A percentile compares a stretch with the other conserved stretches of the same genome.
These are phyloP conservation scores for Zarea fungicola DNA, from an alignment of 2,329 filamentous ascomycete genomes.

Conservation along the genomic window DNA sequence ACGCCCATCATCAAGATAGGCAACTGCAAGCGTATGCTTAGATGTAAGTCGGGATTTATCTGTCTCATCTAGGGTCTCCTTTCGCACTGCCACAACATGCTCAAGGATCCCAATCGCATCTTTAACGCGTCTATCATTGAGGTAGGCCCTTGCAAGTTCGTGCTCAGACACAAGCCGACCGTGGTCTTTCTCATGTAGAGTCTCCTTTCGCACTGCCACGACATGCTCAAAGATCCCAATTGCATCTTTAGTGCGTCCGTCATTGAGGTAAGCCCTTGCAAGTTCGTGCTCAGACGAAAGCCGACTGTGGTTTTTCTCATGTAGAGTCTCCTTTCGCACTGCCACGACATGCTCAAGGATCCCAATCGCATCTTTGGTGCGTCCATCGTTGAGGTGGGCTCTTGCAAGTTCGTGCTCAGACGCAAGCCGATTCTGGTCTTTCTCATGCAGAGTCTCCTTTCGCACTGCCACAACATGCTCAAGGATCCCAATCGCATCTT, in stretches of 20 bases:
- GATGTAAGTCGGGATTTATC: neutral
- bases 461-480: neutral
- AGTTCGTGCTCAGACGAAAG: slow-evolving; percentile 2
- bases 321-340: neutral
- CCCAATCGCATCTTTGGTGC: neutral
- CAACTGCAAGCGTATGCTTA: neutral
- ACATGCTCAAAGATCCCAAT: slow-evolving; percentile 5
- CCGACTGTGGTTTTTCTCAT: neutral
- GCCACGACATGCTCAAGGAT: slow-evolving; percentile 7
- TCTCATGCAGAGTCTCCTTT: neutral
- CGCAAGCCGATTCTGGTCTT: neutral
- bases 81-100: neutral
- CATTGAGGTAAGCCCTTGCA: neutral
- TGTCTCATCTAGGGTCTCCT: neutral
- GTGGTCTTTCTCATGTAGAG: neutral
- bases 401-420: neutral
- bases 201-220: slow-evolving; percentile 1
- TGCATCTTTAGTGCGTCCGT: neutral
- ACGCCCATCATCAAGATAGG: too few relatives aligned
- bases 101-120: neutral
- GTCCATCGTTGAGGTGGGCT: neutral
- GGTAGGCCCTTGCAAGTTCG: neutral
- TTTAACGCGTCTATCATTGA: neutral
- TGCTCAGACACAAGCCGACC: neutral
- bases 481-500: neutral